phyloP scores from a whole-genome alignment of 2,329 filamentous ascomycete species.

The Talaromyces sp. region DNA sequence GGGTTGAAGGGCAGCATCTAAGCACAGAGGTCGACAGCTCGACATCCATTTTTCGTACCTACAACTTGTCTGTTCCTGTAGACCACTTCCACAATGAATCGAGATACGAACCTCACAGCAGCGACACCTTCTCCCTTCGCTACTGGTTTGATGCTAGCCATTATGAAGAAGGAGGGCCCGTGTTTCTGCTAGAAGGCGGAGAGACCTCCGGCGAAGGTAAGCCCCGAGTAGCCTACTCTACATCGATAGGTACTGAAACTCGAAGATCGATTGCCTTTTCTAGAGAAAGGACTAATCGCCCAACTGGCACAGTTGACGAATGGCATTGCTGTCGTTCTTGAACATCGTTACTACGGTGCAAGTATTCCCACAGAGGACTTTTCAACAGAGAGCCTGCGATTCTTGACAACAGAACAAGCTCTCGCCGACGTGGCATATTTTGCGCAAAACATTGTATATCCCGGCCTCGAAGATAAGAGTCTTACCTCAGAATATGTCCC shows the following conservation, averaged over 20 bases:
- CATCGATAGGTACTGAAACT: neutral
- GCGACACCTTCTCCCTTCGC: slow-evolving; percentile 65
- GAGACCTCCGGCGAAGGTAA: slow-evolving; percentile 56
- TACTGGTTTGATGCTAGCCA: slow-evolving; percentile 80
- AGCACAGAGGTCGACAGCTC: neutral
- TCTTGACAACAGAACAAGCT: slow-evolving; percentile 79
- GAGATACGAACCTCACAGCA: slow-evolving; percentile 71
- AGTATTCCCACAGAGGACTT: slow-evolving; percentile 69
- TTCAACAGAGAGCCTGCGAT: slow-evolving; percentile 68
- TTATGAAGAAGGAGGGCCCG: slow-evolving; percentile 74
- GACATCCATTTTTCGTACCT: slow-evolving; percentile 41
- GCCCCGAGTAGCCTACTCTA: neutral
- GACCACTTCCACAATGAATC: slow-evolving; percentile 83
- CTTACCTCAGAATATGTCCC: slow-evolving; percentile 64
- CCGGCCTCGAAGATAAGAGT: slow-evolving; percentile 64
- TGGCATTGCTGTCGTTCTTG: slow-evolving; percentile 75
- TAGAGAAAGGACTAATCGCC: slow-evolving; percentile 74
- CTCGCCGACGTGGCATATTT: slow-evolving; percentile 81
- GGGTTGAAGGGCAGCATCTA: neutral
- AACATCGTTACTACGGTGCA: slow-evolving; percentile 82
- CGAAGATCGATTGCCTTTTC: slow-evolving; percentile 61
- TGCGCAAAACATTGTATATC: slow-evolving; percentile 67
- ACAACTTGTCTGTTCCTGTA: slow-evolving; percentile 58
- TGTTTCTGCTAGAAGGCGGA: slow-evolving; percentile 72
- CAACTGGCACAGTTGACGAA: slow-evolving; percentile 67